Base-by-base conservation (phyloP, 805 yeast genomes). In the Pichia cephalocereana region DNA sequence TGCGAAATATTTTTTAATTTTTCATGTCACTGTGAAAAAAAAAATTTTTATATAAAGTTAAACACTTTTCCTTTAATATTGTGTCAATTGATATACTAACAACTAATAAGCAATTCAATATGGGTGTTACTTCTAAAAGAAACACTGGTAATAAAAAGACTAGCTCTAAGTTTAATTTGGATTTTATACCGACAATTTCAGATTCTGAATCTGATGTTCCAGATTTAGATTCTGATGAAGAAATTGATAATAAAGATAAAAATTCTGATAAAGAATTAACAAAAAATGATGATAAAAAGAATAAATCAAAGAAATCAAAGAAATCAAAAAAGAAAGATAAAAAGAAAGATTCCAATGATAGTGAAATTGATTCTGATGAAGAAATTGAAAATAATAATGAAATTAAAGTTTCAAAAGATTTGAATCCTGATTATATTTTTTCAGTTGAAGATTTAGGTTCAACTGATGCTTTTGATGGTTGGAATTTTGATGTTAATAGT, bases 381-480 rank as follows among this genome's bases (percentile, higher is more conserved):
- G 46, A 47, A 1, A 60, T 52, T 5, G 66, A 57, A 2, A 62
- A 58, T 4, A 66, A 60, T 8, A 63, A 59, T 17, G 73, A 65
- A 11, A 67, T 66, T 11, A 68, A 65, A 19, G 67, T 64, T 44
- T 72, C 75, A n/a, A 73, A 72, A 40, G 88, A 77, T 48, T 62
- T 89, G 42, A 82, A 87, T 56, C 88, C 90, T 6, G 82, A 79
- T 34, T 88, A 93, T 60, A 66, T 74, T 18, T 90, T 90, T 60
- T 75, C 80, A 23, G 55, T 81, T 11, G 86, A 78, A 9, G 67
- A 61, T 40, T 52, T 58, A 6, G 59, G 54, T 4, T 43, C 69
- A 1, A 49, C 50, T 11, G 53, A 71, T 4, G 68, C 68, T 4
- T 80, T 82, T 46, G 79, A 77, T 48, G 96, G 96, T 6, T 89